Percentiles rank a stretch among this genome's conserved stretches.
These are phyloP conservation scores for Kentomonas sorsogonicus DNA, from an alignment of 208 protist species.

Conservation along the genomic window DNA sequence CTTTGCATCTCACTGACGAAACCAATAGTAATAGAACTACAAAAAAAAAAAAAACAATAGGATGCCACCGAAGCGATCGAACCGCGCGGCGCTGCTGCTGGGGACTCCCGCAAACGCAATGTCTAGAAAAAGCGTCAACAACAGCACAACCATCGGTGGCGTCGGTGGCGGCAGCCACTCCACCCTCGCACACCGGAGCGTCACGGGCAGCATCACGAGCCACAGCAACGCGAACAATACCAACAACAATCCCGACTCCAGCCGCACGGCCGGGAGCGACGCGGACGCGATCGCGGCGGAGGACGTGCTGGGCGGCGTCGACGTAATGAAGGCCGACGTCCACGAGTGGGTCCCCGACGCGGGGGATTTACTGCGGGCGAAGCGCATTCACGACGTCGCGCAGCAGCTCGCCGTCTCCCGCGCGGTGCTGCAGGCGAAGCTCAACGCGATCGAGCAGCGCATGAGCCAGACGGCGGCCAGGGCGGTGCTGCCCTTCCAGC, in stretches of 20 bases:
- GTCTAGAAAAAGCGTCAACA: no score
- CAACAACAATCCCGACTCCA: background rate
- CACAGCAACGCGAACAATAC: background rate
- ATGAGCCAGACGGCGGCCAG: constrained; percentile 17
- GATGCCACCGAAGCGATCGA: no score
- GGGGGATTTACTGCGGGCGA: constrained; percentile 32
- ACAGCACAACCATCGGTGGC: no score
- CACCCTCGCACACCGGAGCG: no score
- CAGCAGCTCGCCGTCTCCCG: constrained; percentile 55
- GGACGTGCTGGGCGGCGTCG: background rate
- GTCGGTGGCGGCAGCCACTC: no score
- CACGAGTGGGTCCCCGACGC: constrained; percentile 22
- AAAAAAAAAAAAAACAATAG: no score
- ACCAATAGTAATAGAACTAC: no score
- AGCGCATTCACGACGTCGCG: constrained; percentile 41
- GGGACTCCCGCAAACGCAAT: background rate
- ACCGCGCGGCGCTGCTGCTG: background rate
- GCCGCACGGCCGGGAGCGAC: background rate
- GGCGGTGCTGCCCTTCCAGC: constrained; percentile 51
- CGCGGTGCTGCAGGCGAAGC: constrained; percentile 31
- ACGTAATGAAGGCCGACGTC: background rate
- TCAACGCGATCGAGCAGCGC: constrained; percentile 43
- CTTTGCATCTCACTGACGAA: background rate
- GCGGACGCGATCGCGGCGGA: background rate
- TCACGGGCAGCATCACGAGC: no score